Evolutionary conservation across 1,284 basidiomycete genomes (phyloP), one percentile per base, ranked within the genome.

Genomic region (Golubevia pallescens): DNA sequence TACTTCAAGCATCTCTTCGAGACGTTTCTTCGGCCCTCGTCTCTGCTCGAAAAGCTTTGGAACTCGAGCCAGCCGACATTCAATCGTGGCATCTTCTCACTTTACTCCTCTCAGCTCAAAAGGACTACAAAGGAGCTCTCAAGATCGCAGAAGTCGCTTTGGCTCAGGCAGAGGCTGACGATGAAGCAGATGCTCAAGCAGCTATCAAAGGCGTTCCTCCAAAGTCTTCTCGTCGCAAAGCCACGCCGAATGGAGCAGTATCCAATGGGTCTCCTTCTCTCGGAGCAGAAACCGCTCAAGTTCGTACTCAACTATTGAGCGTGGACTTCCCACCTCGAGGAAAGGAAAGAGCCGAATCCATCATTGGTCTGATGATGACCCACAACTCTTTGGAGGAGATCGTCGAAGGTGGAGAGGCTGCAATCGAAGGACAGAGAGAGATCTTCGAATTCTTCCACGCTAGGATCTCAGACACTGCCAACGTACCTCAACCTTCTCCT

Each of bases 81-180:
- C 89, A 93, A 53, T 91, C 92, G 64, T 98, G 95, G 96, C 96
- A 98, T 86, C 88, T 98, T 16, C 89, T 98, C 0, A 93, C 93
- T 0, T 87, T 99, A 3, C 86, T 97, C 14, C 88, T 95, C 8
- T 91, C 92, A 0, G 92, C 93, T 3, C 88, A 89, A 38, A 93
- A 92, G 68, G 91, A 95, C 78, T 95, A 93, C 93, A 86, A 87
- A 38, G 92, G 91, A 4, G 95, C 95, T 0, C 88, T 88, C 55
- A 90, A 91, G 63, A 90, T 96, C 1, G 87, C 95, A 57, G 93
- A 95, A 63, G 88, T 90, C 1, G 92, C 81, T 20, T 73, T 85
- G 13, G 69, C 65, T 58, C 73, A 78, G 60, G 75, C 77, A 54
- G 79, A 84, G 38, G 65, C 68, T 32, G 81, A 81, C 63, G 80